Base-by-base conservation (phyloP, 352 stramenopile species). In the Phytophthora capsici region DNA sequence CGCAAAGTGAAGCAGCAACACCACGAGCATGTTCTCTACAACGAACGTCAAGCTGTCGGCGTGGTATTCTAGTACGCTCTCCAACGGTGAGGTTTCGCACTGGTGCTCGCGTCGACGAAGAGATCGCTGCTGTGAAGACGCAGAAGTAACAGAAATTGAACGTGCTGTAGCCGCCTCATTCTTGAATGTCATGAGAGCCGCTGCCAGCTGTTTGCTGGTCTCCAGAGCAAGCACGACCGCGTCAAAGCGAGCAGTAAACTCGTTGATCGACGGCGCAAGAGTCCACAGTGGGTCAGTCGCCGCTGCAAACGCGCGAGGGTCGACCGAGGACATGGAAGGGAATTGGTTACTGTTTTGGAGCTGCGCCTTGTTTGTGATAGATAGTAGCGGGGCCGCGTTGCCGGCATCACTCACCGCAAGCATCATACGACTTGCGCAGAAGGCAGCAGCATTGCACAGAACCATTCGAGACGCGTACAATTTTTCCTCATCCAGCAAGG, bases 391-490 rank as follows among this genome's bases (percentile, higher is more conserved):
- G 25, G 71, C 72, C 41, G 75, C 75, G 5, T 66, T 67, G 7
- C 67, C 78, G 0, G 70, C 59, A 23, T 78, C 75, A 38, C 82
- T 66, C n/a, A 89, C 75, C 17, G 71, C 79, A 57, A 80, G 73
- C 57, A 89, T 82, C 81, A 92, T 90, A 19, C 83, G 83, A n/a
- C 58, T 89, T 10, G 76, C 66, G 53, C 87, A 95, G 61, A 89
- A 92, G 38, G 87, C 84, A 2, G 79, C 76, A 12, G 84, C 65
- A 60, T 94, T 93, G 66, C 84, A 94, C 50, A 93, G 23, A 9
- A 94, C 87, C 84, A 95, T 89, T 26, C 85, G 78, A 32, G 84
- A 89, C 26, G 84, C 81, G 56, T 93, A 90, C 54, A 93, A 59
- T 66, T 94, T 93, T 40, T 90, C 81, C 50, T 95, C 83, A 13